These are phyloP conservation scores for Lentinus tigrinus DNA, from an alignment of 768 basidiomycete genomes.

Conservation along the genomic window DNA sequence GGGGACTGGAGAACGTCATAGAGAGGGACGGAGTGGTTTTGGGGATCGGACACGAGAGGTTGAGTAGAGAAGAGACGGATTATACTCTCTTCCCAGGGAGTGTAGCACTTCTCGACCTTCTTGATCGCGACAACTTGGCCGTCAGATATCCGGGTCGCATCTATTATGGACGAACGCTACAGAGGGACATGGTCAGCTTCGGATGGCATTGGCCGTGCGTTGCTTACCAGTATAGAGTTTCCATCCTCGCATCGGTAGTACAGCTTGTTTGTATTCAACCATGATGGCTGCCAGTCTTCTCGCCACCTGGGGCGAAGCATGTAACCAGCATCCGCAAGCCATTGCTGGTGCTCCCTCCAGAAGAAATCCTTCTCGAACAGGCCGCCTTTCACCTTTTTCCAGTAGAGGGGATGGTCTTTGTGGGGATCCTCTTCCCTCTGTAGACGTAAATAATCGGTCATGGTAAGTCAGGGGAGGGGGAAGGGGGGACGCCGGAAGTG, in stretches of 20 bases:
- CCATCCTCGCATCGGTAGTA: conserved; percentile 10
- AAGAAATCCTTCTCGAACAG: background rate
- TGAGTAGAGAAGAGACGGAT: conserved; percentile 5
- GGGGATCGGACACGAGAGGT: conserved; percentile 7
- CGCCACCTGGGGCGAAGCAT: conserved; percentile 23
- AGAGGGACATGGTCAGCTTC: background rate
- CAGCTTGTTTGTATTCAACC: conserved; percentile 8
- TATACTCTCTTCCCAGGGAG: conserved; percentile 20
- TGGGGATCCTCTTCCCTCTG: background rate
- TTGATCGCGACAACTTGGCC: conserved; percentile 17
- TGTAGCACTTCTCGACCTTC: conserved; percentile 1
- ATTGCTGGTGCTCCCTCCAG: conserved; percentile 13
- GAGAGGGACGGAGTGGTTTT: conserved; percentile 26
- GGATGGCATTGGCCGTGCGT: background rate
- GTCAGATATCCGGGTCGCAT: conserved; percentile 22
- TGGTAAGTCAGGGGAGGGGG: too few species aligned
- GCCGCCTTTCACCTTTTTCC: background rate
- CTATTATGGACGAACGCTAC: conserved; percentile 6
- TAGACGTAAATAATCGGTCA: too few species aligned
- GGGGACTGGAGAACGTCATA: conserved; percentile 22
- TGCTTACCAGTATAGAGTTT: too few species aligned
- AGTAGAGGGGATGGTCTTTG: background rate
- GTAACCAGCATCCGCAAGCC: conserved; percentile 21
- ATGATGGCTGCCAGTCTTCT: conserved; percentile 28
- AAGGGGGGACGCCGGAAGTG: too few species aligned